phyloP scores from a whole-genome alignment of 257 asterid genomes.

The Solanum neorickii region DNA sequence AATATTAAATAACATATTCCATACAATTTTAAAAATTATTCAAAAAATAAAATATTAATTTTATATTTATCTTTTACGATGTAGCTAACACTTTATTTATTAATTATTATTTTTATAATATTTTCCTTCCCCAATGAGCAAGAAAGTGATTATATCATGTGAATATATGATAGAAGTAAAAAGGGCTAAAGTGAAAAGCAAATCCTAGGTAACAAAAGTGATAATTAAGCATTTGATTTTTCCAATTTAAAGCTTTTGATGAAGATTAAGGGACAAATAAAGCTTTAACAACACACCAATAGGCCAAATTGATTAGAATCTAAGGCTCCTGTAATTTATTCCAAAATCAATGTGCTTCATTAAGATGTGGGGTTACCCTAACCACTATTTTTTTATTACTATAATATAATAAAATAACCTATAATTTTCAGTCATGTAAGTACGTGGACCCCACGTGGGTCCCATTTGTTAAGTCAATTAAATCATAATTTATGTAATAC shows the following conservation, averaged over 20 bases:
- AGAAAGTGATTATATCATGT: neutral
- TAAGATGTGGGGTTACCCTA: neutral
- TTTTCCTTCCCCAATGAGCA: neutral
- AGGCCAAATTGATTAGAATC: conserved; percentile 12
- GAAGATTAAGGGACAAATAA: conserved; percentile 6
- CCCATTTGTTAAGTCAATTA: neutral
- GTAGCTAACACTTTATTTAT: neutral
- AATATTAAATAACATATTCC: too few relatives aligned
- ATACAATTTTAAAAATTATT: neutral
- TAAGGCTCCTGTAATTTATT: neutral
- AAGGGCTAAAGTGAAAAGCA: conserved; percentile 14
- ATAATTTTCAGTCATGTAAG: neutral
- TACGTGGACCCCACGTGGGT: neutral
- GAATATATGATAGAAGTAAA: neutral
- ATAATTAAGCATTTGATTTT: neutral
- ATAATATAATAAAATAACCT: neutral
- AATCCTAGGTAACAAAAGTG: conserved; percentile 12
- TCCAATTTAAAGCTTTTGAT: neutral
- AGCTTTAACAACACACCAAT: neutral
- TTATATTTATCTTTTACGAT: neutral
- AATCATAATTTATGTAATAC: neutral
- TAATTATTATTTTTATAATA: neutral
- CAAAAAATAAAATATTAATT: neutral
- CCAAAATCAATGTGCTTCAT: neutral
- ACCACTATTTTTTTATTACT: neutral